Percentiles rank a stretch among this genome's conserved stretches.
Conservation (phyloP, 169 alveolate species). For the Plasmodium cynomolgi region DNA sequence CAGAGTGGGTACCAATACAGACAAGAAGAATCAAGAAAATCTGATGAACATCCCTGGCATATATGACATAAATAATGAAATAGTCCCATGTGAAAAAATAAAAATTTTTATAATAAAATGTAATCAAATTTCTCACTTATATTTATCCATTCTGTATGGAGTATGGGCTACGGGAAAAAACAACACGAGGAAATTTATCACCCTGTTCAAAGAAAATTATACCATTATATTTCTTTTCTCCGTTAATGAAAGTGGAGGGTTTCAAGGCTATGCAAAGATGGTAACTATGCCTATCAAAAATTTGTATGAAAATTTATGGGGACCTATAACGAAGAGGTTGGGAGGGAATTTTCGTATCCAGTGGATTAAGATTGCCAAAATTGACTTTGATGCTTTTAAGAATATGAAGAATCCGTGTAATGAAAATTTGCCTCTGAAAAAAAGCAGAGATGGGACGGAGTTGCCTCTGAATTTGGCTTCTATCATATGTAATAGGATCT, state of each 20-base stretch:
- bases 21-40: background rate
- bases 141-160: conserved; percentile 83
- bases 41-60: conserved; percentile 32
- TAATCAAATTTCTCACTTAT: conserved; percentile 82
- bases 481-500: conserved; percentile 77
- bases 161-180: conserved; percentile 87
- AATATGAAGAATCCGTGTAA: conserved; percentile 84
- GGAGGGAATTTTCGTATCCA: conserved; percentile 88
- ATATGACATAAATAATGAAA: conserved; percentile 22
- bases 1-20: background rate
- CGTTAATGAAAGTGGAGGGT: conserved; percentile 89
- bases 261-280: conserved; percentile 88
- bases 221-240: conserved; percentile 85
- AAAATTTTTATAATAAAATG: conserved; percentile 84
- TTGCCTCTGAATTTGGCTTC: conserved; percentile 82
- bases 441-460: conserved; percentile 88
- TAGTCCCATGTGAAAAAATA: conserved; percentile 28
- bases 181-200: conserved; percentile 78
- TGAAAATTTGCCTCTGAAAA: conserved; percentile 84
- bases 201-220: conserved; percentile 78
- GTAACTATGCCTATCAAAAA: conserved; percentile 79
- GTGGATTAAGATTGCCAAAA: conserved; percentile 86
- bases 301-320: conserved; percentile 86
- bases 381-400: conserved; percentile 84
- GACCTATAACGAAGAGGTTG: conserved; percentile 78